Conservation (phyloP, 73 alveolate species). For the Urostyla sp. region DNA sequence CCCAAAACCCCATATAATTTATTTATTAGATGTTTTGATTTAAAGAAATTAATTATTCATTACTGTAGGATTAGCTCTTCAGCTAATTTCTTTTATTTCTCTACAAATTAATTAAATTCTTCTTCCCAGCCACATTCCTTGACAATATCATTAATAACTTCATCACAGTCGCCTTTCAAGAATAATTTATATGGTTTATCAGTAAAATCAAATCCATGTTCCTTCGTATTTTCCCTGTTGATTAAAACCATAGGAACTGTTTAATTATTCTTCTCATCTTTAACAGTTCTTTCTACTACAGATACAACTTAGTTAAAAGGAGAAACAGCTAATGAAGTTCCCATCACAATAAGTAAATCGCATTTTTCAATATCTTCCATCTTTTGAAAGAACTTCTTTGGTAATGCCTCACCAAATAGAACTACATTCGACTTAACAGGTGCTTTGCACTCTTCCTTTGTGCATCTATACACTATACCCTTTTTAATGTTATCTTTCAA, state of each 20-base stretch:
- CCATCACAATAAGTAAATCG: slow-evolving; percentile 84
- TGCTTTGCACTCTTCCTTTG: slow-evolving; percentile 70
- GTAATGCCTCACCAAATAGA: slow-evolving; percentile 88
- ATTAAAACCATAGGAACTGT: slow-evolving; percentile 10
- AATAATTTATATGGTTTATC: not conserved
- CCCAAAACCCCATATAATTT: too few relatives aligned
- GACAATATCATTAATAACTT: slow-evolving; percentile 34
- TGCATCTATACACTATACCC: slow-evolving; percentile 71
- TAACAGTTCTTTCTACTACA: slow-evolving; percentile 9
- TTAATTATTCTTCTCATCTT: not conserved
- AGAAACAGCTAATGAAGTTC: slow-evolving; percentile 84
- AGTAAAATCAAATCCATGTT: slow-evolving; percentile 13
- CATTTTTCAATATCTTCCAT: slow-evolving; percentile 37
- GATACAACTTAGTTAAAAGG: slow-evolving; percentile 74
- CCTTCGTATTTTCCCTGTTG: slow-evolving; percentile 21
- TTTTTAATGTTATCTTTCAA: slow-evolving; percentile 69
- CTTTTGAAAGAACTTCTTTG: slow-evolving; percentile 66
- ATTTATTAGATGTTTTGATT: too few relatives aligned
- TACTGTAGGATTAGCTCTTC: too few relatives aligned
- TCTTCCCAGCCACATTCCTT: slow-evolving; percentile 73
- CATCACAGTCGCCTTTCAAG: slow-evolving; percentile 67
- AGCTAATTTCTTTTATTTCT: not conserved
- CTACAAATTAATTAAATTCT: slow-evolving; percentile 53
- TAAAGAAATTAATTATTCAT: too few relatives aligned
- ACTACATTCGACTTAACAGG: slow-evolving; percentile 90